Conservation (phyloP, 2,329 filamentous ascomycete species). For the Ophiosphaerella korrae region DNA sequence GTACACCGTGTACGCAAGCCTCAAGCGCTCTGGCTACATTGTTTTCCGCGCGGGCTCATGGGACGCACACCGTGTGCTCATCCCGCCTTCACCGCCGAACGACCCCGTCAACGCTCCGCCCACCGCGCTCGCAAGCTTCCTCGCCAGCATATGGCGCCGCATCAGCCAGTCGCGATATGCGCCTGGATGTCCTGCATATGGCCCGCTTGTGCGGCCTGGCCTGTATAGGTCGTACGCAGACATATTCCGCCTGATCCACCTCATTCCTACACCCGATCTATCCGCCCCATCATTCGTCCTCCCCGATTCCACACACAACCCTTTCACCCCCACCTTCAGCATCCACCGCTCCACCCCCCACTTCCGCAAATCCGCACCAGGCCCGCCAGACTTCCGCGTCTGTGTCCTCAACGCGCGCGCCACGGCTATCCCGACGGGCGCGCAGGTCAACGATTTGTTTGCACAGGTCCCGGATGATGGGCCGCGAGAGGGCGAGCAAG, state of each 20-base stretch:
- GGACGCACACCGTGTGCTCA: slow-evolving; percentile 32
- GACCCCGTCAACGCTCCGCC: slow-evolving; percentile 9
- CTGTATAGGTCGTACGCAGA: slow-evolving; percentile 63
- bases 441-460: slow-evolving; percentile 73
- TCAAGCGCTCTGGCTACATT: slow-evolving; percentile 83
- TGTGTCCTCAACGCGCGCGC: slow-evolving; percentile 79
- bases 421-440: slow-evolving; percentile 72
- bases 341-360: slow-evolving; percentile 73
- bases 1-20: slow-evolving; percentile 84
- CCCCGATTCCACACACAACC: slow-evolving; percentile 47
- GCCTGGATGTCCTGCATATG: slow-evolving; percentile 39
- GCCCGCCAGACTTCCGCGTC: slow-evolving; percentile 80
- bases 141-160: slow-evolving; percentile 41
- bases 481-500: slow-evolving; percentile 57
- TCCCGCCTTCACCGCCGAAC: slow-evolving; percentile 12
- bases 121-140: slow-evolving; percentile 42
- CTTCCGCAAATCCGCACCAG: slow-evolving; percentile 81
- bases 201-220: slow-evolving; percentile 59
- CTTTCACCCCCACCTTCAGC: slow-evolving; percentile 77
- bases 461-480: slow-evolving; percentile 74
- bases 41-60: slow-evolving; percentile 71
- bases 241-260: slow-evolving; percentile 76
- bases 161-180: slow-evolving; percentile 28
- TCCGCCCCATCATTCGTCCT: slow-evolving; percentile 42
- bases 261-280: slow-evolving; percentile 74